Conservation (phyloP, 2,329 filamentous ascomycete species). For the Periconia macrospinosa region DNA sequence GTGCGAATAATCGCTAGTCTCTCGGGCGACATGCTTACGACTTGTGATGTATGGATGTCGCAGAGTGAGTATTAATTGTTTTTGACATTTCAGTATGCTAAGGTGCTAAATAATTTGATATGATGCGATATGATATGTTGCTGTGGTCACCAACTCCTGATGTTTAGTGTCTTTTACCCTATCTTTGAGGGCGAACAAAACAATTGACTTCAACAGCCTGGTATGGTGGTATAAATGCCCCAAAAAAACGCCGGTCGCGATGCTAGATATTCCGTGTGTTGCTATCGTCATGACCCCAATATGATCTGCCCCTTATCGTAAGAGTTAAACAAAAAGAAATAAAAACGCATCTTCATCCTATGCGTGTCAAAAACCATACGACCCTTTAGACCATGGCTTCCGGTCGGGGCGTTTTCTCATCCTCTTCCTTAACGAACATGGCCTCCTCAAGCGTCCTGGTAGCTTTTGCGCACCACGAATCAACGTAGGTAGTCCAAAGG, state of each 20-base stretch:
- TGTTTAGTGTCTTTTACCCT: background rate
- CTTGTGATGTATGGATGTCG: too few relatives aligned
- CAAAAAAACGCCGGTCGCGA: slow-evolving; percentile 2
- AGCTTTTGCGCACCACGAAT: slow-evolving; percentile 52
- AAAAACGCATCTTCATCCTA: background rate
- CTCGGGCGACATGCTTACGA: too few relatives aligned
- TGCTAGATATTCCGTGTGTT: background rate
- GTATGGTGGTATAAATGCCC: background rate
- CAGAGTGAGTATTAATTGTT: too few relatives aligned
- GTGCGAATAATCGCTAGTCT: too few relatives aligned
- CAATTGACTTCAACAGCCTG: background rate
- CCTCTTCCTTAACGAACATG: slow-evolving; percentile 51
- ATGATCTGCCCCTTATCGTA: background rate
- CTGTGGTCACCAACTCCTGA: background rate
- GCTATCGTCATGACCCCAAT: background rate
- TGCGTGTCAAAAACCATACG: background rate
- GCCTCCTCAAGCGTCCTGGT: slow-evolving; percentile 53
- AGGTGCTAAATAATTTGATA: too few relatives aligned
- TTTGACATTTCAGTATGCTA: too few relatives aligned
- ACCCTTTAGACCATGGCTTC: background rate
- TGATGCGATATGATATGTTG: too few relatives aligned
- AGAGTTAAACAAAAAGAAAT: background rate
- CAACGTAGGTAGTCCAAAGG: slow-evolving; percentile 57
- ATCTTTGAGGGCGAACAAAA: background rate
- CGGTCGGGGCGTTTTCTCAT: slow-evolving; percentile 28